Base-by-base conservation (phyloP, 1,284 basidiomycete species). In the Papiliotrema laurentii region DNA sequence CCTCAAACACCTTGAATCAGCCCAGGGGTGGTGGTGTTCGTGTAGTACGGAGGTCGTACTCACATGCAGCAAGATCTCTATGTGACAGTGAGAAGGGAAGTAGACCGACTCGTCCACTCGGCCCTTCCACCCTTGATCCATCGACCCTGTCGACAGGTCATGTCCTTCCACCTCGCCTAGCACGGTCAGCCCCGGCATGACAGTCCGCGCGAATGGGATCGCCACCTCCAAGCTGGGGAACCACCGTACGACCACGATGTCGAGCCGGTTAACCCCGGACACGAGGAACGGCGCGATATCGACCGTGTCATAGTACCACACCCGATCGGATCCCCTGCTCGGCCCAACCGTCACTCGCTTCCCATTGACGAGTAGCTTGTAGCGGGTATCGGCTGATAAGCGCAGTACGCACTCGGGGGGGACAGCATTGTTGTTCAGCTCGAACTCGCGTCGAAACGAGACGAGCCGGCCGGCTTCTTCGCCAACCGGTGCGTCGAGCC, bases 11-110 rank as follows among this genome's bases (percentile, higher is more conserved):
- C 22, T 19, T 9, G 1, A 7, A n/a, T n/a, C n/a, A n/a, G n/a
- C n/a, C n/a, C n/a, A n/a, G n/a, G n/a, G n/a, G n/a, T n/a, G n/a
- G n/a, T n/a, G n/a, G n/a, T n/a, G n/a, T n/a, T n/a, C n/a, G n/a
- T n/a, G n/a, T n/a, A n/a, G n/a, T n/a, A n/a, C n/a, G n/a, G n/a
- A n/a, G n/a, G n/a, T n/a, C n/a, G 11, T 19, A 24, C 61, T 54
- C 36, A 64, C 61, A 42, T 64, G 58, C 18, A 64, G 39, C 44
- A 64, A 64, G 9, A 57, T 58, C 45, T 64, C 61, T 40, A 61
- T 58, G 5, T 50, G 33, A 6, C 57, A 41, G 6, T 54, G 55
- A 2, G 44, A 54, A 0, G 61, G 61, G 37, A 54, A 64, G 21
- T 21, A 24, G 28, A 47, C 49, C n/a, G 45, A 45, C 5, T 57